Conservation (phyloP, 2,329 filamentous ascomycete genomes). For the Rhinocladiella similis region DNA sequence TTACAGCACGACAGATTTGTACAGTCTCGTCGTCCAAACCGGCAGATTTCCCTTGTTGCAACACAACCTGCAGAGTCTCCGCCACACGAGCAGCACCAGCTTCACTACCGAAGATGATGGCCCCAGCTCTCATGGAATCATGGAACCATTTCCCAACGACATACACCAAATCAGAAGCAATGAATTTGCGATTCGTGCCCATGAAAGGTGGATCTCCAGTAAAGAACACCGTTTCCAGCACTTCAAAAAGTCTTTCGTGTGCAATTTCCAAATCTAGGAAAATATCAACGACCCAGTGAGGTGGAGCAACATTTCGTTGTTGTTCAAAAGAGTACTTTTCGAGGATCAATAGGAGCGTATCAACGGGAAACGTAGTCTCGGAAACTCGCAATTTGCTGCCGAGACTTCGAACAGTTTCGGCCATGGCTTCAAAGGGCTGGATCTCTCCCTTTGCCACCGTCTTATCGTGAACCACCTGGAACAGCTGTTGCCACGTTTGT, state of each 20-base stretch:
- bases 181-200: constrained; percentile 55
- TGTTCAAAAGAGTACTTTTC: constrained; percentile 54
- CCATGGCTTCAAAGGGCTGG: constrained; percentile 50
- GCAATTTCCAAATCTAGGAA: constrained; percentile 64
- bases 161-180: constrained; percentile 64
- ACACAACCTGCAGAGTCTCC: constrained; percentile 39
- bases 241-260: constrained; percentile 61
- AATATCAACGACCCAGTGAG: constrained; percentile 64
- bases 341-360: constrained; percentile 54
- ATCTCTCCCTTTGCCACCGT: constrained; percentile 46
- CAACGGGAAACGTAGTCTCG: constrained; percentile 58
- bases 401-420: constrained; percentile 57
- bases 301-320: constrained; percentile 48
- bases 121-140: constrained; percentile 55
- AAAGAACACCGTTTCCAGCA: constrained; percentile 68
- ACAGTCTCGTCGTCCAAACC: constrained; percentile 41
- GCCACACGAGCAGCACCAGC: constrained; percentile 53
- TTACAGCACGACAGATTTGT: constrained; percentile 36
- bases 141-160: constrained; percentile 62
- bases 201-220: constrained; percentile 65
- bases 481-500: constrained; percentile 79
- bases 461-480: constrained; percentile 67
- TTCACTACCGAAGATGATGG: constrained; percentile 60
- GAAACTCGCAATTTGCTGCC: constrained; percentile 58
- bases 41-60: constrained; percentile 20